Percentiles rank a stretch among this genome's conserved stretches.
Conservation (phyloP, 441 rosid species). For the Eugenia klotzschiana region DNA sequence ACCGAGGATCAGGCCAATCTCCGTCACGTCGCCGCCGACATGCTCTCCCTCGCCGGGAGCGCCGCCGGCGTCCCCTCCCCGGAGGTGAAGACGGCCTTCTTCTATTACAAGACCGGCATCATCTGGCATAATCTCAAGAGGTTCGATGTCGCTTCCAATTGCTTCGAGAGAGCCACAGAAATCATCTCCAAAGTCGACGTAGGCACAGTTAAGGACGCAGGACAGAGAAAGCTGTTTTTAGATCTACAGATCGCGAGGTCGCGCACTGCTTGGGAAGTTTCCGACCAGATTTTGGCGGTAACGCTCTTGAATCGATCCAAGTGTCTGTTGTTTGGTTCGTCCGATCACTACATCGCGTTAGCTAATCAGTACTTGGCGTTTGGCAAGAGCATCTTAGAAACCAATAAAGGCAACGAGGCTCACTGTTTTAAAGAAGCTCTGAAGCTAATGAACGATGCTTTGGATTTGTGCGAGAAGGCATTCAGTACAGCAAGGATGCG, state of each 20-base stretch:
- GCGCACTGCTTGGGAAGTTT: slow-evolving; percentile 67
- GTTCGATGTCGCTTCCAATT: slow-evolving; percentile 63
- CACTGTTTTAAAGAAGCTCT: slow-evolving; percentile 40
- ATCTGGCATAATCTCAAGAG: slow-evolving; percentile 47
- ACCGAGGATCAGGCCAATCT: slow-evolving; percentile 33
- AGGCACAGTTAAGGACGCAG: slow-evolving; percentile 33
- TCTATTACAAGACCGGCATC: slow-evolving; percentile 65
- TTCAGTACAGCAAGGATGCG: slow-evolving; percentile 34
- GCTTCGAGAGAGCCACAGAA: slow-evolving; percentile 79
- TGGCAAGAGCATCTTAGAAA: slow-evolving; percentile 34
- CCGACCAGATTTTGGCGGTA: slow-evolving; percentile 56
- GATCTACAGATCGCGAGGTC: slow-evolving; percentile 76
- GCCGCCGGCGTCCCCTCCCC: slow-evolving; percentile 70
- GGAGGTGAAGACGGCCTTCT: slow-evolving; percentile 49
- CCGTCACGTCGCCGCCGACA: slow-evolving; percentile 73
- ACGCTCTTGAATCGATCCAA: slow-evolving; percentile 60
- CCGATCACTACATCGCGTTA: slow-evolving; percentile 50
- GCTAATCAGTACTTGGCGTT: slow-evolving; percentile 55
- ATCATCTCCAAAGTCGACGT: slow-evolving; percentile 45
- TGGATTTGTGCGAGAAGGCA: slow-evolving; percentile 77
- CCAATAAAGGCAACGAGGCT: slow-evolving; percentile 19
- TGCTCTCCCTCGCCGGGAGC: slow-evolving; percentile 58
- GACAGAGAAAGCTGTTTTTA: slow-evolving; percentile 50
- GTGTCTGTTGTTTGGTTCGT: slow-evolving; percentile 44
- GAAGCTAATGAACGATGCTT: slow-evolving; percentile 69